These are phyloP conservation scores for Termitomyces sp. DNA, from an alignment of 768 basidiomycete species.

Conservation along the genomic window DNA sequence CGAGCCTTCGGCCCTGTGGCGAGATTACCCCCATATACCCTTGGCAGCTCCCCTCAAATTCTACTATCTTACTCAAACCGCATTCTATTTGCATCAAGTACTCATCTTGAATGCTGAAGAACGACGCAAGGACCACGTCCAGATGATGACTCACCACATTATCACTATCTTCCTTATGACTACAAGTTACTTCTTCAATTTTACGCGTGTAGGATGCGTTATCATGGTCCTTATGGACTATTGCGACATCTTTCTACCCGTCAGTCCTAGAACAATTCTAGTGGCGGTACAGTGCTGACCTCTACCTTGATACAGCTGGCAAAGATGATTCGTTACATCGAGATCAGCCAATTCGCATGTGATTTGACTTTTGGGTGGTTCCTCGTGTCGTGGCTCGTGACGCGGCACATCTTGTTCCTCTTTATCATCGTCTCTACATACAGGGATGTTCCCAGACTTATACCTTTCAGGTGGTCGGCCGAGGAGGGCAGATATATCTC, in stretches of 20 bases:
- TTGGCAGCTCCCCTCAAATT: constrained; percentile 82
- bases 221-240: constrained; percentile 93
- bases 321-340: constrained; percentile 92
- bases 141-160: constrained; percentile 96
- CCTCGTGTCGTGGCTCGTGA: constrained; percentile 86
- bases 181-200: constrained; percentile 76
- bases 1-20: constrained; percentile 68
- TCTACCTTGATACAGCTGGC: constrained; percentile 54
- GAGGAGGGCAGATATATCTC: constrained; percentile 55
- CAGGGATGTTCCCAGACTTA: constrained; percentile 42
- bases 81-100: constrained; percentile 91
- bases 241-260: constrained; percentile 90
- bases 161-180: constrained; percentile 81
- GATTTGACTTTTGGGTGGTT: constrained; percentile 79
- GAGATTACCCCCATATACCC: constrained; percentile 76
- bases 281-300: not conserved
- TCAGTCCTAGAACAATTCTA: constrained; percentile 36
- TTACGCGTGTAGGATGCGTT: constrained; percentile 85
- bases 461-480: constrained; percentile 59
- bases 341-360: constrained; percentile 52
- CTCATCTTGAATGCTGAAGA: constrained; percentile 92
- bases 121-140: constrained; percentile 85
- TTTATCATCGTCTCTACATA: constrained; percentile 62
- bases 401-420: constrained; percentile 81
- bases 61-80: constrained; percentile 83